A percentile compares a stretch with the other conserved stretches of the same genome.
These are phyloP conservation scores for Nitzschia sp. DNA, from an alignment of 108 stramenopile species.

Conservation along the genomic window DNA sequence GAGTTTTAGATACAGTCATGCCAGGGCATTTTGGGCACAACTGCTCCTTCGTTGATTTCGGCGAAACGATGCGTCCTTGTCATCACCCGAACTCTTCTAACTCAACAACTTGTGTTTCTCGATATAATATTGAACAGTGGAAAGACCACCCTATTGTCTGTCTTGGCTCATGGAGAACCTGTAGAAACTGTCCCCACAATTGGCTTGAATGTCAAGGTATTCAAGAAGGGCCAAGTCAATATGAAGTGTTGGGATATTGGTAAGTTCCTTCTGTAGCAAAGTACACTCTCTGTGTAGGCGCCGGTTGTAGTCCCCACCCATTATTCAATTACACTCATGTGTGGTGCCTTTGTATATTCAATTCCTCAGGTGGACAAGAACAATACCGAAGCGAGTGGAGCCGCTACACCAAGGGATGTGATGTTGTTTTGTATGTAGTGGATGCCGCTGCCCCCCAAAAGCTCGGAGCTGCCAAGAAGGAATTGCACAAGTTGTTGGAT, in stretches of 20 bases:
- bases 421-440: conserved; percentile 94
- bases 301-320: not conserved
- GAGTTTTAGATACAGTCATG: not conserved
- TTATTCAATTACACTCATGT: no score
- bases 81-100: not conserved
- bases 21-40: not conserved
- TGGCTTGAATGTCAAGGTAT: conserved; percentile 94
- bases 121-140: conserved; percentile 52
- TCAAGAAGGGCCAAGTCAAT: conserved; percentile 86
- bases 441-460: conserved; percentile 90
- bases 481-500: conserved; percentile 92
- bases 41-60: not conserved
- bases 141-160: conserved; percentile 93
- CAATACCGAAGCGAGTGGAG: conserved; percentile 93
- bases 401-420: conserved; percentile 91
- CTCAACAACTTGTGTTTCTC: not conserved
- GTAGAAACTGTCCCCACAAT: conserved; percentile 96
- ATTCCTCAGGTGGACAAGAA: conserved; percentile 76
- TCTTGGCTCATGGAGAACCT: conserved; percentile 88
- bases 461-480: conserved; percentile 85
- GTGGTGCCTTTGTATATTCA: not conserved
- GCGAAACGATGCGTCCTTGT: no score
- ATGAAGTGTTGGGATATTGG: conserved; percentile 98
- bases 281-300: no score
- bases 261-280: not conserved